Evolutionary conservation across 164 flowering plant species (phyloP).

Genomic region (Berberis thunbergii): DNA sequence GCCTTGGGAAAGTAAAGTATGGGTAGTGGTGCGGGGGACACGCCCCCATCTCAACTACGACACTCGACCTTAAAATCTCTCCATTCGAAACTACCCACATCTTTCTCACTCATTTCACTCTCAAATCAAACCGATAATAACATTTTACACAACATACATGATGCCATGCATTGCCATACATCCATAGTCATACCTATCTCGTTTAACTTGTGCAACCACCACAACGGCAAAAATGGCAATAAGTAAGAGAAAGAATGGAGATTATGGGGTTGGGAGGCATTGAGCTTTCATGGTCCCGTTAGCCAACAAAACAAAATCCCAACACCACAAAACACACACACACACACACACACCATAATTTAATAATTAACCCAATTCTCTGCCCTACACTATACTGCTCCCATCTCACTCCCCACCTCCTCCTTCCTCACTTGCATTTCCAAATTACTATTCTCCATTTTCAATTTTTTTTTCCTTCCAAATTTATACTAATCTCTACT

Average conservation of each 20-base stretch:
- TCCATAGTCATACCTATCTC: constrained; percentile 1
- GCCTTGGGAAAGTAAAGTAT: background rate
- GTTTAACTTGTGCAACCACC: constrained; percentile 41
- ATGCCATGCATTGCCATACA: background rate
- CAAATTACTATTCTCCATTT: no score
- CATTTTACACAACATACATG: background rate
- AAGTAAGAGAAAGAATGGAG: background rate
- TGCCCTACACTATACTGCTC: no score
- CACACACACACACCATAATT: no score
- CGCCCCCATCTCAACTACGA: constrained; percentile 44
- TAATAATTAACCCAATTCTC: no score
- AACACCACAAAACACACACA: no score
- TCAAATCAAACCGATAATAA: background rate
- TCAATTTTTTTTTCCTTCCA: no score
- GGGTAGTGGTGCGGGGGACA: constrained; percentile 23
- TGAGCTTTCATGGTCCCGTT: constrained; percentile 35
- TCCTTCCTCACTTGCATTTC: no score
- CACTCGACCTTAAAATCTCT: constrained; percentile 57
- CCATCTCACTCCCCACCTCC: no score
- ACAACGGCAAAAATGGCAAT: constrained; percentile 22
- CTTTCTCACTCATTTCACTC: background rate
- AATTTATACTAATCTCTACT: no score
- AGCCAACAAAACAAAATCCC: background rate
- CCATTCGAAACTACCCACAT: constrained; percentile 34
- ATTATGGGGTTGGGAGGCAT: constrained; percentile 41